A percentile compares a stretch with the other conserved stretches of the same genome.
phyloP scores from a whole-genome alignment of 148 eudicot species.

The Heliamphora exappendiculata region DNA sequence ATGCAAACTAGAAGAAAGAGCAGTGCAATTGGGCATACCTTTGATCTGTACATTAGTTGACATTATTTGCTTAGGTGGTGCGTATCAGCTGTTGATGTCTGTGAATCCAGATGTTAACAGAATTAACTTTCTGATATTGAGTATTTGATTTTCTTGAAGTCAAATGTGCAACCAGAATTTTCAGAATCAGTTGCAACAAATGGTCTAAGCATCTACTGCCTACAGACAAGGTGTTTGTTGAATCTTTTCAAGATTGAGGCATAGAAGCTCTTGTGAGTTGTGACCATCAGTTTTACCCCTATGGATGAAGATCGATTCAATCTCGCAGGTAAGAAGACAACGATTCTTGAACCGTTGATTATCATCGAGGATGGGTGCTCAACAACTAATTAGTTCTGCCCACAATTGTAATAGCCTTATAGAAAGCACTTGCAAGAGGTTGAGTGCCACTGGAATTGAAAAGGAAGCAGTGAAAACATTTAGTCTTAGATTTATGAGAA shows the following conservation, averaged over 20 bases:
- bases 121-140: not conserved
- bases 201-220: not conserved
- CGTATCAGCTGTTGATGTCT: not conserved
- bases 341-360: not conserved
- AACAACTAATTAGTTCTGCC: not conserved
- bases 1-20: too few relatives aligned
- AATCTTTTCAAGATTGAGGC: not conserved
- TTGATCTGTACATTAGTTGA: not conserved
- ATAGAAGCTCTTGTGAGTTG: not conserved
- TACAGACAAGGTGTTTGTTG: not conserved
- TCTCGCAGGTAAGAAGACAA: not conserved
- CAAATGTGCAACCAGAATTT: not conserved
- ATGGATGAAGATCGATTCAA: not conserved
- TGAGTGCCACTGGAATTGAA: not conserved
- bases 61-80: not conserved
- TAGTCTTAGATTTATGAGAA: not conserved
- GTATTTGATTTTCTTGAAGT: not conserved
- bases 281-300: not conserved
- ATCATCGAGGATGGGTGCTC: not conserved
- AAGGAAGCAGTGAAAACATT: not conserved
- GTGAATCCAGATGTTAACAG: not conserved
- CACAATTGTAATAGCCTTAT: not conserved
- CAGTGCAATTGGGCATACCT: not conserved
- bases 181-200: not conserved
- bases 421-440: not conserved